Base-by-base conservation (phyloP, 2,329 filamentous ascomycete genomes). In the Fusarium albosuccineum region DNA sequence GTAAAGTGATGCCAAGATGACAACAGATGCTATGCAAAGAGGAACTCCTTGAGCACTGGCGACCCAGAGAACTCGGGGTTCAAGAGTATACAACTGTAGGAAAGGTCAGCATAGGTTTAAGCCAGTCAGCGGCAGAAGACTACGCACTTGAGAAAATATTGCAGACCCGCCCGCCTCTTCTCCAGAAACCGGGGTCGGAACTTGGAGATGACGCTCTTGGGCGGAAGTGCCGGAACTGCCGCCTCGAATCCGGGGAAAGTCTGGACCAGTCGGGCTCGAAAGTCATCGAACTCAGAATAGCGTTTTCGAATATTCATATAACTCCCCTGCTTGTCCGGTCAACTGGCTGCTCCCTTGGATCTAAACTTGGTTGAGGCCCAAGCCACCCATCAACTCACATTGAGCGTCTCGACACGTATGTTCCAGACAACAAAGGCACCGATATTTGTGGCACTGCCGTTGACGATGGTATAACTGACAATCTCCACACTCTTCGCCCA, bases 351-450 rank as follows among this genome's bases (percentile, higher is more conserved):
- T 26, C 10, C 13, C 30, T 10, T 46, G 10, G 26, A 50, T 29
- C 26, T 11, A 9, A 46, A 45, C 14, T 41, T 17, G 39, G 85
- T 76, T 30, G 5, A 46, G n/a, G 36, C n/a, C 9, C 9, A 14
- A 50, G 37, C 14, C 33, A 33, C 34, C 26, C n/a, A 46, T 41
- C 29, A 30, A 69, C 71, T 54, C 45, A 94, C 93, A 78, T 89
- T 91, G 51, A 98, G 82, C 4, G 94, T 97, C 77, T 96, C 90
- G 44, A 99, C 92, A 48, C 86, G 89, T 73, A 96, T 94, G 75
- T 93, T 96, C 92, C 93, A 99, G 8, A 97, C 94, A 2, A 97
- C 93, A 81, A 98, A 99, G 2, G 94, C 92, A n/a, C 95, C 95
- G 29, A 89, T 84, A 68, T 83, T 87, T 13, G 83, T 86, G 36